Evolutionary conservation across 441 rosid genomes (phyloP).

Genomic region (Mallotus repandus): DNA sequence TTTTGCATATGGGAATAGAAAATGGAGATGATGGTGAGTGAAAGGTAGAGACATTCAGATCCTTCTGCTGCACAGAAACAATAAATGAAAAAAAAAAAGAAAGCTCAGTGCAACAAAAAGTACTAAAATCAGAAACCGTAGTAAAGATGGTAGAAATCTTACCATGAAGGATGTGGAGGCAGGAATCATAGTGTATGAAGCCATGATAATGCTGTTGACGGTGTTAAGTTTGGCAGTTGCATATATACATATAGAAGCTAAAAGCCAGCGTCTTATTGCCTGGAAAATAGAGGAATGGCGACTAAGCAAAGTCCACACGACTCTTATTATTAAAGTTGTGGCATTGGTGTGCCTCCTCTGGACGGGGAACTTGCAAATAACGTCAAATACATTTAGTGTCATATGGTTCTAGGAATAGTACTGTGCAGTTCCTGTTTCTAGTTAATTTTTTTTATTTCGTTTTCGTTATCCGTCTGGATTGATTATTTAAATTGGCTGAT

Average conservation of each 20-base stretch:
- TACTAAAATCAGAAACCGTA: background rate
- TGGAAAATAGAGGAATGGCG: background rate
- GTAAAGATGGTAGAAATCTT: background rate
- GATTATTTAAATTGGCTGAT: too few relatives aligned
- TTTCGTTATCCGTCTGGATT: too few relatives aligned
- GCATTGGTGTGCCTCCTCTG: background rate
- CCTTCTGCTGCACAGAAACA: constrained; percentile 38
- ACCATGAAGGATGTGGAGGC: constrained; percentile 31
- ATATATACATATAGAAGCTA: too few relatives aligned
- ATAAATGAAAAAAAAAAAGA: background rate
- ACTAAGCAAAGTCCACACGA: background rate
- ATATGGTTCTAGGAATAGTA: background rate
- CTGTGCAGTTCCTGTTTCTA: too few relatives aligned
- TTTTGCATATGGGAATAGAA: constrained; percentile 52
- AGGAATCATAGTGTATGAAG: constrained; percentile 54
- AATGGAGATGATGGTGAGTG: constrained; percentile 41
- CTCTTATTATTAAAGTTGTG: background rate
- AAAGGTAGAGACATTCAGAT: constrained; percentile 45
- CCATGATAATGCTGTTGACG: constrained; percentile 35
- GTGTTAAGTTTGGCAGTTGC: background rate
- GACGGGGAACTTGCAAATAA: too few relatives aligned
- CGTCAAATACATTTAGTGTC: background rate
- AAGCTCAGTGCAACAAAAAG: background rate
- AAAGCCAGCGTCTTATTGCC: too few relatives aligned
- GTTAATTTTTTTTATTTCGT: too few relatives aligned